Evolutionary conservation across 495 filamentous ascomycete genomes (phyloP), one percentile per base, ranked within the genome.

Genomic region (Aspergillus affinis): DNA sequence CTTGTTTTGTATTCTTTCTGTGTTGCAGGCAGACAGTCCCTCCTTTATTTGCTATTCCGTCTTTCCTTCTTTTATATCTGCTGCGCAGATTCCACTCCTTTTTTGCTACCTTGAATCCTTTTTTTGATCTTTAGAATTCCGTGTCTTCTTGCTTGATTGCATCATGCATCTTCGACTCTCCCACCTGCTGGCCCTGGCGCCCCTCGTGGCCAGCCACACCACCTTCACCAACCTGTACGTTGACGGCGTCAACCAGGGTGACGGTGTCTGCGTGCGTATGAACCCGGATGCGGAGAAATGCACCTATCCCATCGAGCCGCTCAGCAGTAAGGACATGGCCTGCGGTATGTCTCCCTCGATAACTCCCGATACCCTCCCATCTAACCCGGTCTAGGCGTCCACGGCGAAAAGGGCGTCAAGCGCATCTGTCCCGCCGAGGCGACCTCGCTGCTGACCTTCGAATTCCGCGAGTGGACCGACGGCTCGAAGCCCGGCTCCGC

Each of bases 211-310:
- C 50, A 51, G 51, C 26, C 89, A 93, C 61, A 90, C 89, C 18
- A 68, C 83, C 51, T 83, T 90, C 63, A 87, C 86, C 6, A 87
- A 83, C 20, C 77, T 92, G 60, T 87, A 79, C 57, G 72, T 92
- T 64, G 74, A 88, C 66, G 85, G 82, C 58, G 77, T 81, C 23
- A 75, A 80, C 63, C 84, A 90, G 65, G 90, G 90, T 50, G 81
- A 85, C 66, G 90, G 84, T 0, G 84, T 80, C 48, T 90, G 87
- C 65, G 77, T 92, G 27, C 83, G 88, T n/a, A 86, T 88, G 81
- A 79, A 80, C 51, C 80, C 74, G 53, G 73, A 82, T 55, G 67
- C 74, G 4, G 65, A 61, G 1, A 73, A 74, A 7, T 75, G 77
- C 49, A 89, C 80, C 7, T 66, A 63, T 32, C 89, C 89, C 5